Conservation (phyloP, 1,284 basidiomycete species). For the Termitomyces sp. region DNA sequence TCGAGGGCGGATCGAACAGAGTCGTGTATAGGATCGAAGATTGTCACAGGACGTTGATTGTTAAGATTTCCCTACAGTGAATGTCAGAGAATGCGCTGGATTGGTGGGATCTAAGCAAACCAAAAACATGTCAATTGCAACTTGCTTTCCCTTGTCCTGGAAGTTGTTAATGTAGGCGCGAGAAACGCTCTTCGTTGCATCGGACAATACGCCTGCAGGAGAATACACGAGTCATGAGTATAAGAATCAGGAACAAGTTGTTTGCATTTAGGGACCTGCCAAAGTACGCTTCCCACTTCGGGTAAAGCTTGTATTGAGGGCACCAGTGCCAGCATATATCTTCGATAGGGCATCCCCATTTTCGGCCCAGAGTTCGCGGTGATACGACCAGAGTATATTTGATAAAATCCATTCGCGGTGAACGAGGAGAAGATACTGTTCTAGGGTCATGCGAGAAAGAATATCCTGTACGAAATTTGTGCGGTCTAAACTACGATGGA, state of each 20-base stretch:
- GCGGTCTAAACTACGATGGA: slow-evolving; percentile 70
- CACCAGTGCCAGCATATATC: slow-evolving; percentile 96
- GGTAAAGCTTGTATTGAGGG: slow-evolving; percentile 94
- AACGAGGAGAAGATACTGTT: slow-evolving; percentile 68
- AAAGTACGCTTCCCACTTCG: slow-evolving; percentile 91
- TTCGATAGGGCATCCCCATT: slow-evolving; percentile 87
- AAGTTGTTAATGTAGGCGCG: slow-evolving; percentile 98
- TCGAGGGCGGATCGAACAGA: slow-evolving; percentile 70
- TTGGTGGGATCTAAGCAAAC: slow-evolving; percentile 37
- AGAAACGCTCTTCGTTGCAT: slow-evolving; percentile 94
- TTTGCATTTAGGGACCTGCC: slow-evolving; percentile 46
- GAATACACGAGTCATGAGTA: background rate
- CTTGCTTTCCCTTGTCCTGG: slow-evolving; percentile 92
- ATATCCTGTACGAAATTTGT: slow-evolving; percentile 99
- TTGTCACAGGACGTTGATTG: slow-evolving; percentile 81
- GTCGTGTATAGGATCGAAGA: slow-evolving; percentile 94
- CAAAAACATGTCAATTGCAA: slow-evolving; percentile 92
- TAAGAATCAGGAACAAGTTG: background rate
- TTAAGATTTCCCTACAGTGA: slow-evolving; percentile 79
- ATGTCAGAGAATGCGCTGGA: slow-evolving; percentile 1
- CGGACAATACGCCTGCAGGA: slow-evolving; percentile 72
- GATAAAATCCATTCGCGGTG: slow-evolving; percentile 72
- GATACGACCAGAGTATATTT: slow-evolving; percentile 74
- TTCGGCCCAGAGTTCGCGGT: slow-evolving; percentile 95
- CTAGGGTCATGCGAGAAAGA: slow-evolving; percentile 71